Base-by-base conservation (phyloP, 441 rosid species). In the Erodium texanum region DNA sequence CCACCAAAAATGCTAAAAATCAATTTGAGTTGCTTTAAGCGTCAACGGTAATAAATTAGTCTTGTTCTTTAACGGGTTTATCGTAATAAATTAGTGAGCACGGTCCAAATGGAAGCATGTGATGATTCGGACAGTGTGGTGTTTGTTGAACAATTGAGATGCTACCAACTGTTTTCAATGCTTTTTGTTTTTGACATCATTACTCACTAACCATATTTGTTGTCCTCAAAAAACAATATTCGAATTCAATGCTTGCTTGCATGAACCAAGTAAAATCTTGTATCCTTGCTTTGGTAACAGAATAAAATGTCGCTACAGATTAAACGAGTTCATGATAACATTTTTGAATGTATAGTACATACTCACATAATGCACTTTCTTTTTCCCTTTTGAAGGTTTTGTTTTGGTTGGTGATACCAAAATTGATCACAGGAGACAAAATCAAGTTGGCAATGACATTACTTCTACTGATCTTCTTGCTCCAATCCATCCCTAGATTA, bases 401-500 rank as follows among this genome's bases (percentile, higher is more conserved):
- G 72, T 84, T 86, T 70, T 90, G 93, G 96, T 65, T 87, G 38
- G 72, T 84, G 7, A 78, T 85, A 70, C 93, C 91, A 2, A 82
- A 74, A 41, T 75, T 85, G 74, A 78, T 87, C 16, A 72, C 73
- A 70, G 81, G 83, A 71, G 87, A 77, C 68, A 69, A 73, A 76
- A 77, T 83, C 45, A 78, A 81, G 81, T 59, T 73, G 61, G 80
- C 82, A 73, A 78, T 82, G 81, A 79, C 81, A 9, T 74, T 87
- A 32, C 76, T 87, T 64, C 74, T 88, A 36, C 65, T 82, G 38
- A 80, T 73, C 27, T 81, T 90, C 79, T 70, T 85, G 79, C 82
- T 88, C 72, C 92, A 90, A 61, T 90, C 85, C 82, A 77, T 87
- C 38, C 96, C 96, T 24, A 87, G 86, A 78, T 78, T 83, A 64